A percentile compares a stretch with the other conserved stretches of the same genome.
phyloP scores from a whole-genome alignment of 208 protist species.

The Tritrichomonas musculus region DNA sequence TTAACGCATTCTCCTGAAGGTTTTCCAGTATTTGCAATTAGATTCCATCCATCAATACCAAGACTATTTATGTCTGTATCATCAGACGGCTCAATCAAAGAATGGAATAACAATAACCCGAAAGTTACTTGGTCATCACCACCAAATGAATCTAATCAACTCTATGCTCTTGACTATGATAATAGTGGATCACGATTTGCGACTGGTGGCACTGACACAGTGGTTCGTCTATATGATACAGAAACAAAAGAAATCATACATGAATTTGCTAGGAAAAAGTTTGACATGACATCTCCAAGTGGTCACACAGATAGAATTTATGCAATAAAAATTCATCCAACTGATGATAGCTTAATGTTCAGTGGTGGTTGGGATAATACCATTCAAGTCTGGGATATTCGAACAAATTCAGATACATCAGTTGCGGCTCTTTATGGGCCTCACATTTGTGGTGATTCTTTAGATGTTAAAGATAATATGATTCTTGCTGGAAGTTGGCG shows the following conservation, averaged over 20 bases:
- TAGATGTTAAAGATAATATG: background rate
- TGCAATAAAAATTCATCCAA: background rate
- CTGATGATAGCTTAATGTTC: background rate
- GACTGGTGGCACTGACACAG: background rate
- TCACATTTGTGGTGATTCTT: constrained; percentile 27
- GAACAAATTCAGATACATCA: background rate
- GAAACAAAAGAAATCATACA: background rate
- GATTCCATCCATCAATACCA: background rate
- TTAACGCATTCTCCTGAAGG: background rate
- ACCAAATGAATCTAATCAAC: background rate
- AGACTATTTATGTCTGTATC: background rate
- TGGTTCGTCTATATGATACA: background rate
- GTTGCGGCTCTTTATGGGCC: background rate
- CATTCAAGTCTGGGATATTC: background rate
- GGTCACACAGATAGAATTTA: background rate
- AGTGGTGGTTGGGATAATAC: constrained; percentile 27
- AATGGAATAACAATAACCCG: background rate
- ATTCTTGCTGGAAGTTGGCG: constrained; percentile 28
- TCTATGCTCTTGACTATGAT: background rate
- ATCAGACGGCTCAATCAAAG: background rate
- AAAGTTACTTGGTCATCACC: background rate
- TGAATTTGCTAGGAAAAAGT: background rate
- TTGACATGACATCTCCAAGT: background rate
- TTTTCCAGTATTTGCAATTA: background rate
- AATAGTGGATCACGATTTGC: background rate